Conservation (phyloP, 108 stramenopile species). For the Nitzschia inconspicua region DNA sequence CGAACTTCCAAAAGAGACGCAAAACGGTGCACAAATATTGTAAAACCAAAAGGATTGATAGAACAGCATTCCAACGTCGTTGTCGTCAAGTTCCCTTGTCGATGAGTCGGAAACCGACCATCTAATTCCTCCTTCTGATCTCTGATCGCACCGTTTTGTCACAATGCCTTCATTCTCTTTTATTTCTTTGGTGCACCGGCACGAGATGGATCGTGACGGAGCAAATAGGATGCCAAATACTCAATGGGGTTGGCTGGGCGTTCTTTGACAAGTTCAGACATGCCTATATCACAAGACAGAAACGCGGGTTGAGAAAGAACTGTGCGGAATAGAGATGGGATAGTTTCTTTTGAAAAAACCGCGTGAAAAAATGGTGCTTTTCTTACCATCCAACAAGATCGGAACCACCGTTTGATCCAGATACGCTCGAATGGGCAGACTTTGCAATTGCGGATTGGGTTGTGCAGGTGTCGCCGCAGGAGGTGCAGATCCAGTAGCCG, state of each 20-base stretch:
- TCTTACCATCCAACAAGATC: slow-evolving; percentile 91
- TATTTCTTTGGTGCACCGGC: slow-evolving; percentile 6
- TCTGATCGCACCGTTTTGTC: not conserved
- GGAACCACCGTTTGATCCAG: slow-evolving; percentile 99
- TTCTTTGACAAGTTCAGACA: slow-evolving; percentile 98
- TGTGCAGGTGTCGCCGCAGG: slow-evolving; percentile 5
- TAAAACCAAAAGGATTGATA: no score
- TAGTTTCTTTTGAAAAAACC: not conserved
- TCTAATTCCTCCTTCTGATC: no score
- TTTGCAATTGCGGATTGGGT: slow-evolving; percentile 50
- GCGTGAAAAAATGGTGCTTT: not conserved
- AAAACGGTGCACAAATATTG: no score
- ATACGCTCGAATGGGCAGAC: slow-evolving; percentile 97
- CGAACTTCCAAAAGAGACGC: no score
- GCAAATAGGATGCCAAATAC: slow-evolving; percentile 93
- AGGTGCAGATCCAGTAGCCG: not conserved
- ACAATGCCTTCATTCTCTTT: not conserved
- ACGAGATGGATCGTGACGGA: slow-evolving; percentile 93
- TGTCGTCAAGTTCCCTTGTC: no score
- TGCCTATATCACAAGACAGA: slow-evolving; percentile 44
- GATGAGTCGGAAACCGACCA: no score
- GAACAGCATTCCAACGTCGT: no score
- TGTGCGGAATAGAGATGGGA: not conserved
- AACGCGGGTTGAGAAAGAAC: not conserved
- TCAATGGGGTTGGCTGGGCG: slow-evolving; percentile 96